phyloP scores from a whole-genome alignment of 2,329 filamentous ascomycete species.

The Claviceps sp. region DNA sequence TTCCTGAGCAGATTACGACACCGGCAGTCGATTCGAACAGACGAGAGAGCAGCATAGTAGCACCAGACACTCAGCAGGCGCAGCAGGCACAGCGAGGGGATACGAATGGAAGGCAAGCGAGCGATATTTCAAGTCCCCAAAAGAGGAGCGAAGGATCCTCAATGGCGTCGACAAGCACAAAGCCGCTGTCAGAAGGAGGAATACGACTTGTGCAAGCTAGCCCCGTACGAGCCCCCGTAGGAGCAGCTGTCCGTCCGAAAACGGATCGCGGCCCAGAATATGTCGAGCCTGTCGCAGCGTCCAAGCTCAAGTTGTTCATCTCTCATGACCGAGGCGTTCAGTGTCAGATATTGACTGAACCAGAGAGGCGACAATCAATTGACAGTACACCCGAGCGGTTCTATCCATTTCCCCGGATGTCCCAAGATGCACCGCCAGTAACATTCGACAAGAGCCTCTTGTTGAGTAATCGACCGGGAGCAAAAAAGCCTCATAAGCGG shows the following conservation, averaged over 20 bases:
- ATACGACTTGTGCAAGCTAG: slow-evolving; percentile 3
- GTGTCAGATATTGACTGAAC: slow-evolving; percentile 1
- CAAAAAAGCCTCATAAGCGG: background rate
- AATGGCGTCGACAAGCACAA: background rate
- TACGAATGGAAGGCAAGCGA: background rate
- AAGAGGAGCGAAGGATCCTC: background rate
- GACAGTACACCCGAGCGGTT: slow-evolving; percentile 13
- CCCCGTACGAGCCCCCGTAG: background rate
- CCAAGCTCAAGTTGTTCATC: background rate
- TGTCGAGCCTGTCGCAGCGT: background rate
- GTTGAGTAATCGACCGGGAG: background rate
- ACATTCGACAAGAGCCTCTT: background rate
- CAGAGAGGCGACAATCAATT: slow-evolving; percentile 5
- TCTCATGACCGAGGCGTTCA: slow-evolving; percentile 4
- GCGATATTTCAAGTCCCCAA: background rate
- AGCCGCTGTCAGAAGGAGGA: background rate
- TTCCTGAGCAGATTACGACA: background rate
- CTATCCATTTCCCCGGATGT: slow-evolving; percentile 8
- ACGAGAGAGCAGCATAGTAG: background rate
- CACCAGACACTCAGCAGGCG: background rate
- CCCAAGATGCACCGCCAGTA: background rate
- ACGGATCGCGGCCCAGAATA: background rate
- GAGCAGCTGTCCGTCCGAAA: background rate
- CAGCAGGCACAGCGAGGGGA: background rate
- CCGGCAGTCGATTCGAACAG: background rate